Evolutionary conservation across 139 green algal species (phyloP), one percentile per base, ranked within the genome.

Genomic region (Chlamydomonas urium): DNA sequence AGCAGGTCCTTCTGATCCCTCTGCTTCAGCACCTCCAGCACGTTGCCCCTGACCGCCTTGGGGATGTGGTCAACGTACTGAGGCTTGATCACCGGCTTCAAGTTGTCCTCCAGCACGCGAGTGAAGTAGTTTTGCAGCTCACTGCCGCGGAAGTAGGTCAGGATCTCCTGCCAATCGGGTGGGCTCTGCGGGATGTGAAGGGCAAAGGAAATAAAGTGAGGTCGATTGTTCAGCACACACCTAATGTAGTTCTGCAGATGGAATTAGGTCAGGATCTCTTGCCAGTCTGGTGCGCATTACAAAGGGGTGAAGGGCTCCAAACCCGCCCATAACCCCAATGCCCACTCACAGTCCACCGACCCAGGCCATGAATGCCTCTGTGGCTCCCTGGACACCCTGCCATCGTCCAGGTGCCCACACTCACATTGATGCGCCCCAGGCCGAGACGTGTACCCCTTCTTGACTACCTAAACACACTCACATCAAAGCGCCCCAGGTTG

Each of bases 61-160:
- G 96, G 95, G 79, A 99, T 98, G 84, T 98, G 87, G 77, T 99
- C 96, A 45, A 88, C 83, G 58, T 88, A 88, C 77, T 88, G 83
- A 2, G 83, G 83, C 79, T 88, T 88, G 72, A 88, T 85, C 34
- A 88, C 79, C 37, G 83, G 75, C 79, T 96, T 95, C 47, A 99
- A 66, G 85, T 98, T 89, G 74, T 99, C 95, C 83, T 99, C 95
- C 62, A 99, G 85, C 35, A 99, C 85, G 6, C 86, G 81, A 4
- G 89, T 95, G 85, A 99, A 98, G 87, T 99, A 99, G 86, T 99
- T 99, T 66, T 99, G 95, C 67, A 99, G 86, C 85, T 99, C 96
- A 5, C 74, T 91, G 47, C 96, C 96, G 50, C 96, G 85, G 81
- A 98, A 99, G 86, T 98, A 93, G 5, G 86, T 87, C 68, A 99